Base-by-base conservation (phyloP, 176 grass and related monocot genomes). In the Oryza glumipatula region DNA sequence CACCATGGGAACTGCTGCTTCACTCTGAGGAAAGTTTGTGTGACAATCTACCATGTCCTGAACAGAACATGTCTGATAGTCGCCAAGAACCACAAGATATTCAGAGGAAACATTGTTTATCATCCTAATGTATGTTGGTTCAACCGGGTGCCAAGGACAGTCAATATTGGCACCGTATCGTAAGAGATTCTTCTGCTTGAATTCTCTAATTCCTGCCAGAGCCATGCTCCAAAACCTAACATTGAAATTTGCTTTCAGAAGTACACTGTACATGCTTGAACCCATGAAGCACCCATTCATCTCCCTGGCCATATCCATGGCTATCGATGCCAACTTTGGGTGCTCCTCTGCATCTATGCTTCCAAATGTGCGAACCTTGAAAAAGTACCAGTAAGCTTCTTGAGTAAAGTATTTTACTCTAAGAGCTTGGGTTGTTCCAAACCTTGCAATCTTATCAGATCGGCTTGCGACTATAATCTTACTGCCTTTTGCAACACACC, bases 321-420 rank as follows among this genome's bases (percentile, higher is more conserved):
- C 76, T 14, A 80, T 80, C 13, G 67, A 22, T 46, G 32, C 39
- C 8, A 82, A 12, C 14, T 78, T 51, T 1, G 64, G 23, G 28
- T 67, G 36, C 0, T 88, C 72, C 23, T 60, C 33, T 1, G 64
- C 19, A 0, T 77, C 72, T 0, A 32, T 35, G 38, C 72, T 77
- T 4, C 86, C 78, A 36, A 88, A 88, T 1, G 63, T 7, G n/a
- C 21, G 72, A 5, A 61, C 45, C 64, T 70, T 64, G 32, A 88
- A 88, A 48, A 77, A 77, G 9, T 65, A 88, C 49, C 74, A 71
- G 21, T 67, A 81, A 4, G 78, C 58, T 5, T 87, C 85, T 26
- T 76, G 16, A 4, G 56, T 48, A 2, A 87, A 51, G 21, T 24
- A 39, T 1, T 48, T 11, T 8, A 88, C 3, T 8, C 43, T 77